These are phyloP conservation scores for Ascochyta rabiei DNA, from an alignment of 2,329 filamentous ascomycete genomes.

Conservation along the genomic window DNA sequence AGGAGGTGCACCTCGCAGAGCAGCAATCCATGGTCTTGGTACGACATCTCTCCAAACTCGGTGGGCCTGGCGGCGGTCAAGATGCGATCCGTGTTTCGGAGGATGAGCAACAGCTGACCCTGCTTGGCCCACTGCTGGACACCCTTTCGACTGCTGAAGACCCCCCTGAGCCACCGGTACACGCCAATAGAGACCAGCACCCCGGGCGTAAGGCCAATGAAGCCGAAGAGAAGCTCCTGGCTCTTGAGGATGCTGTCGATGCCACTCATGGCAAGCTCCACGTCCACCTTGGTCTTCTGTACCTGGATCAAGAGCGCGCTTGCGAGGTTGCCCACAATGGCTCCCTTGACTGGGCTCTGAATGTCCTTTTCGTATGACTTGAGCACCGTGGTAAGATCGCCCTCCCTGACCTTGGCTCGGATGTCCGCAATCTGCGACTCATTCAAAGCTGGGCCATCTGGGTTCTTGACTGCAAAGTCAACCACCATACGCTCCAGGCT, in stretches of 20 bases:
- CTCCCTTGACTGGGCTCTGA: conserved; percentile 78
- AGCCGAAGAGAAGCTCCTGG: conserved; percentile 96
- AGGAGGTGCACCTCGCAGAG: conserved; percentile 89
- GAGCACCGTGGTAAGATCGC: conserved; percentile 90
- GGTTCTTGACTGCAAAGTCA: conserved; percentile 88
- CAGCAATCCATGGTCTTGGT: conserved; percentile 90
- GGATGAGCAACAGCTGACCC: conserved; percentile 73
- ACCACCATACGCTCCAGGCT: conserved; percentile 98
- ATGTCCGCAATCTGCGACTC: conserved; percentile 76
- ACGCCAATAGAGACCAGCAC: conserved; percentile 83
- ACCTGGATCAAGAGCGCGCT: conserved; percentile 93
- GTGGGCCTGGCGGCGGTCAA: conserved; percentile 60
- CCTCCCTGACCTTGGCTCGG: conserved; percentile 80
- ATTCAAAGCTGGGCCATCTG: conserved; percentile 66
- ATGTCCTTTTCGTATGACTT: conserved; percentile 91
- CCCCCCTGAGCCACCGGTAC: conserved; percentile 71
- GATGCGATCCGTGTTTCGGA: conserved; percentile 85
- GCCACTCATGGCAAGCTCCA: conserved; percentile 93
- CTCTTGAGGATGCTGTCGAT: conserved; percentile 95
- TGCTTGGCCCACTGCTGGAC: conserved; percentile 68
- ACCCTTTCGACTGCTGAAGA: conserved; percentile 74
- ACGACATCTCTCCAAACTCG: conserved; percentile 77
- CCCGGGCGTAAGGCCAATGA: conserved; percentile 90
- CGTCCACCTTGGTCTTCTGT: conserved; percentile 98
- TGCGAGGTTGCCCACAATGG: conserved; percentile 83